These are phyloP conservation scores for Fusarium globosum DNA, from an alignment of 2,329 filamentous ascomycete species.

Conservation along the genomic window DNA sequence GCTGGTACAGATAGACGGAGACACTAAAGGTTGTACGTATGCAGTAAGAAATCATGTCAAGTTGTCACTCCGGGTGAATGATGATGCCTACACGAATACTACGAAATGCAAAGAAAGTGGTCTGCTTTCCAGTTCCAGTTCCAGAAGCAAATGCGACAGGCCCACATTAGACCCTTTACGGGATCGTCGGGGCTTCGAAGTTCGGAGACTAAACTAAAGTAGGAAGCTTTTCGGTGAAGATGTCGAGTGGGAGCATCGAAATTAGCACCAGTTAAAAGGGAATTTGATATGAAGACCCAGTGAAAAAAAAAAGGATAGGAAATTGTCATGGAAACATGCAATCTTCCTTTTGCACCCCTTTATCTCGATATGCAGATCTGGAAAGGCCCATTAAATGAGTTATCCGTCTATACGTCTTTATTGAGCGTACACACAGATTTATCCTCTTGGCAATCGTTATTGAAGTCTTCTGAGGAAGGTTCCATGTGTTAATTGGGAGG, in stretches of 20 bases:
- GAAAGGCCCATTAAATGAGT: neutral
- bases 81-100: neutral
- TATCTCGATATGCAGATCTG: slow-evolving; percentile 30
- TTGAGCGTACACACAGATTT: neutral
- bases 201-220: slow-evolving; percentile 31
- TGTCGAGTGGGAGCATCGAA: neutral
- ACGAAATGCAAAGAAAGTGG: slow-evolving; percentile 20
- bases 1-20: neutral
- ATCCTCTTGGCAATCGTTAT: neutral
- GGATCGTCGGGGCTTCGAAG: slow-evolving; percentile 6
- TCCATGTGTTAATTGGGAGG: slow-evolving; percentile 4
- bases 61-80: neutral
- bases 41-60: neutral
- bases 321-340: slow-evolving; percentile 18
- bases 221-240: neutral
- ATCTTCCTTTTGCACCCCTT: slow-evolving; percentile 20
- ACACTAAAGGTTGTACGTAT: neutral
- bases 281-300: slow-evolving; percentile 26
- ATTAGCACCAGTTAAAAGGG: slow-evolving; percentile 13
- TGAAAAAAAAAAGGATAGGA: slow-evolving; percentile 14
- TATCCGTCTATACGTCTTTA: neutral
- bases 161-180: slow-evolving; percentile 17
- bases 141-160: slow-evolving; percentile 24
- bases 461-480: neutral
- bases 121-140: slow-evolving; percentile 25